Percentiles rank a stretch among this genome's conserved stretches.
Evolutionary conservation across 306 rosid species (phyloP).

Genomic region (Gastrolobium villosum): DNA sequence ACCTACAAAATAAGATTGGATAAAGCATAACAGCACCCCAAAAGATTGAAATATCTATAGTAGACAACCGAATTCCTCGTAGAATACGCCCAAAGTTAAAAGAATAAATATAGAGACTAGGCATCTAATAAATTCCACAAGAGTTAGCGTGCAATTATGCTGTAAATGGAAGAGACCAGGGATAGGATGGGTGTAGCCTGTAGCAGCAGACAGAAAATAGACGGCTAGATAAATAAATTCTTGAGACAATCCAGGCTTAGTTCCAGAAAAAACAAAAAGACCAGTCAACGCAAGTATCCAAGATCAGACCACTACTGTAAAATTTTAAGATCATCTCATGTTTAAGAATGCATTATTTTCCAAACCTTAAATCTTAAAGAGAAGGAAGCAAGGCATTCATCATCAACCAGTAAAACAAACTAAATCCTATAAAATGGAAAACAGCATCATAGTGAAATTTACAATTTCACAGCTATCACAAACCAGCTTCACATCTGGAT

Average conservation of each 20-base stretch:
- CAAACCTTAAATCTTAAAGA: neutral
- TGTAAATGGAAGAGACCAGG: neutral
- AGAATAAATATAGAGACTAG: neutral
- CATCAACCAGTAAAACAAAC: conserved; percentile 35
- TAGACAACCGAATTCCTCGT: neutral
- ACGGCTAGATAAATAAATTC: neutral
- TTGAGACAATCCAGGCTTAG: neutral
- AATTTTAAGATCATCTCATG: neutral
- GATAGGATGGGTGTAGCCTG: neutral
- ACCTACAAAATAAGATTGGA: neutral
- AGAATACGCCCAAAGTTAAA: neutral
- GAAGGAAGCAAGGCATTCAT: conserved; percentile 18
- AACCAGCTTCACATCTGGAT: neutral
- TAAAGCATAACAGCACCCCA: neutral
- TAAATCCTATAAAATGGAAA: conserved; percentile 15
- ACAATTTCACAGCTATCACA: conserved; percentile 7
- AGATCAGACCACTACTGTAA: neutral
- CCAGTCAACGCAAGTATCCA: neutral
- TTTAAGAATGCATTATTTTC: conserved; percentile 13
- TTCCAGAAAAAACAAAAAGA: neutral
- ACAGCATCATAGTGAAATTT: conserved; percentile 1
- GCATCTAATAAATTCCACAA: neutral
- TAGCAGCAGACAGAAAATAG: neutral
- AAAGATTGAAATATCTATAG: neutral
- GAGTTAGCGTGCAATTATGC: neutral